These are phyloP conservation scores for Chaetomium cochliodes DNA, from an alignment of 495 filamentous ascomycete genomes.

Conservation along the genomic window DNA sequence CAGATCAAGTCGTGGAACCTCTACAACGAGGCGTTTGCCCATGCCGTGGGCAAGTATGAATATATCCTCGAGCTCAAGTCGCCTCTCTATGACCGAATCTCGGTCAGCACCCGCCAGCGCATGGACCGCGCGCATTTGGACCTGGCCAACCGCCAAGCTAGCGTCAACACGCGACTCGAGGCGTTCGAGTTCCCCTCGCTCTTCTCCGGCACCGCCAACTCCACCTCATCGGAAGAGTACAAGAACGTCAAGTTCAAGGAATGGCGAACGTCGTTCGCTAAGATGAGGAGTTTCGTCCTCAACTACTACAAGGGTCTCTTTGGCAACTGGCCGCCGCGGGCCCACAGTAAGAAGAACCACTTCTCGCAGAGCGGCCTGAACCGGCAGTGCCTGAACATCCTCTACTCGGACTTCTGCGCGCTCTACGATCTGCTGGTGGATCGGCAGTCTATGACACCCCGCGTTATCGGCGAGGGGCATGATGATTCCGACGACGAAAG, in stretches of 20 bases:
- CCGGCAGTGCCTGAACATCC: slow-evolving; percentile 70
- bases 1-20: slow-evolving; percentile 75
- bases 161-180: slow-evolving; percentile 65
- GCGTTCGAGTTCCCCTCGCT: slow-evolving; percentile 87
- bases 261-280: slow-evolving; percentile 72
- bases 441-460: slow-evolving; percentile 58
- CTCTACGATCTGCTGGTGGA: slow-evolving; percentile 90
- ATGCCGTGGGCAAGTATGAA: slow-evolving; percentile 87
- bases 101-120: slow-evolving; percentile 67
- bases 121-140: slow-evolving; percentile 80
- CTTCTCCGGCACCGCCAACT: slow-evolving; percentile 84
- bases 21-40: slow-evolving; percentile 88
- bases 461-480: slow-evolving; percentile 54
- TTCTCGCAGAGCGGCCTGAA: slow-evolving; percentile 86
- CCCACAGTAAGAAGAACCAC: slow-evolving; percentile 84
- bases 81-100: slow-evolving; percentile 67
- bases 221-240: slow-evolving; percentile 67
- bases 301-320: slow-evolving; percentile 78
- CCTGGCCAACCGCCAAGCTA: slow-evolving; percentile 64
- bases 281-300: slow-evolving; percentile 72
- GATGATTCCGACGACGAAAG: slow-evolving; percentile 31
- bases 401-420: slow-evolving; percentile 82
- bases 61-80: slow-evolving; percentile 65
- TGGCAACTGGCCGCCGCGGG: slow-evolving; percentile 93
- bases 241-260: slow-evolving; percentile 76